Base-by-base conservation (phyloP, 2,329 filamentous ascomycete species). In the Mycosphaerella arachidis region DNA sequence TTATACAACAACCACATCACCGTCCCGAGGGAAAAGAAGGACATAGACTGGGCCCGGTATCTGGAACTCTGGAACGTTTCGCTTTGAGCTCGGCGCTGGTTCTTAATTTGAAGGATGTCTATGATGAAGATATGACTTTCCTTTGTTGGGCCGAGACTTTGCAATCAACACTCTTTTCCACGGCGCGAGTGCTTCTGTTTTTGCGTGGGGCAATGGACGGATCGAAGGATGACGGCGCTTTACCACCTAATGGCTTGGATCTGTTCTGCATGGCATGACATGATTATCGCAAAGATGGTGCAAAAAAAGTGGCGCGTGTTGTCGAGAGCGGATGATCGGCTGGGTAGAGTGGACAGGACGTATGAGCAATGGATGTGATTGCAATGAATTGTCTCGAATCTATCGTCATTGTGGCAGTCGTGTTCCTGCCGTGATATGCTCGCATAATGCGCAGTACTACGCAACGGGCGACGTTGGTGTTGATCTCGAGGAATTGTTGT, bases 91-190 rank as follows among this genome's bases (percentile, higher is more conserved):
- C 12, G 16, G 27, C 27, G 50, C 50, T 20, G 30, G 20, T 35
- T 13, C 18, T n/a, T 7, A 18, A 35, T 35, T 6, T 4, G 54
- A 43, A 46, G 54, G 40, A 56, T 37, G 54, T 43, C 35, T 10
- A 48, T 57, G 37, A 61, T 61, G 59, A 62, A 48, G 60, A 59
- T 31, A 59, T 62, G 60, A 59, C 16, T 57, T 57, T 55, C 60
- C 18, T 53, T 60, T 58, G 54, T 54, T 58, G n/a, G n/a, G n/a
- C n/a, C n/a, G n/a, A n/a, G n/a, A n/a, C n/a, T 48, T 56, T 60
- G 46, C 46, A 40, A 29, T 29, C 48, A 31, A 24, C 31, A 43
- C 24, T 57, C 33, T 46, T 29, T 52, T 57, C 10, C 7, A 20
- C 40, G 4, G 16, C 40, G 16, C 40, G 40, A 4, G 40, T 43